Percentiles rank a stretch among this genome's conserved stretches.
These are phyloP conservation scores for Leccinum subgranulosum DNA, from an alignment of 768 basidiomycete species.

Conservation along the genomic window DNA sequence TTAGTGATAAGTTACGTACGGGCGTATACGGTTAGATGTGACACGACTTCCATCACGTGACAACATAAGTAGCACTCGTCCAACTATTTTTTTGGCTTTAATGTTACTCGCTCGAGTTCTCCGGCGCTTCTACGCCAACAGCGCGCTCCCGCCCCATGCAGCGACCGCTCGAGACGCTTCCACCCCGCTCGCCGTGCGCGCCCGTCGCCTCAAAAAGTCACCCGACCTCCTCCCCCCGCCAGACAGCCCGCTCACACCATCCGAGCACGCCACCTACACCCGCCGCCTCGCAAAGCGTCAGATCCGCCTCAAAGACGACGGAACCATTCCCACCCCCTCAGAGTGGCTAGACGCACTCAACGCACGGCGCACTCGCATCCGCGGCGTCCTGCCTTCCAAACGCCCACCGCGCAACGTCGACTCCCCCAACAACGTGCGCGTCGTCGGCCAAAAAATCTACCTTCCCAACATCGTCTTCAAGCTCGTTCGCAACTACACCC, in stretches of 20 bases:
- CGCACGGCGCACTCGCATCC: slow-evolving; percentile 58
- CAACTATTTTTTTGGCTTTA: too few relatives aligned
- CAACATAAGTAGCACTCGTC: too few relatives aligned
- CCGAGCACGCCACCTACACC: slow-evolving; percentile 59
- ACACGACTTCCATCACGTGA: too few relatives aligned
- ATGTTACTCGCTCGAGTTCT: slow-evolving; percentile 25
- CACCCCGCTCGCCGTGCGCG: slow-evolving; percentile 69
- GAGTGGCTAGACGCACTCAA: slow-evolving; percentile 61
- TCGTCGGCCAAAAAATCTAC: slow-evolving; percentile 82
- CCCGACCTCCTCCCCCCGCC: slow-evolving; percentile 35
- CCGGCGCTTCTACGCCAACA: slow-evolving; percentile 39
- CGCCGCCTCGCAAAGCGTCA: slow-evolving; percentile 55
- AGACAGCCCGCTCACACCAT: slow-evolving; percentile 59
- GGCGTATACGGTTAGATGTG: neutral
- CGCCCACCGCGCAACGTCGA: slow-evolving; percentile 19
- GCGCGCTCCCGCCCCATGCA: slow-evolving; percentile 49
- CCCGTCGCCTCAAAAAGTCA: slow-evolving; percentile 56
- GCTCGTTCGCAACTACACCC: slow-evolving; percentile 81
- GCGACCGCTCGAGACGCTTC: slow-evolving; percentile 60
- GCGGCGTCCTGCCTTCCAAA: slow-evolving; percentile 52
- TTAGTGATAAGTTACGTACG: too few relatives aligned
- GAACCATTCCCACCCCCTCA: slow-evolving; percentile 42
- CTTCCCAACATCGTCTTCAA: slow-evolving; percentile 85
- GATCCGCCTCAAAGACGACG: slow-evolving; percentile 34
- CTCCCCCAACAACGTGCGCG: slow-evolving; percentile 39